Evolutionary conservation across 2,329 filamentous ascomycete species (phyloP), one percentile per base, ranked within the genome.

Genomic region (Cadophora sp.): DNA sequence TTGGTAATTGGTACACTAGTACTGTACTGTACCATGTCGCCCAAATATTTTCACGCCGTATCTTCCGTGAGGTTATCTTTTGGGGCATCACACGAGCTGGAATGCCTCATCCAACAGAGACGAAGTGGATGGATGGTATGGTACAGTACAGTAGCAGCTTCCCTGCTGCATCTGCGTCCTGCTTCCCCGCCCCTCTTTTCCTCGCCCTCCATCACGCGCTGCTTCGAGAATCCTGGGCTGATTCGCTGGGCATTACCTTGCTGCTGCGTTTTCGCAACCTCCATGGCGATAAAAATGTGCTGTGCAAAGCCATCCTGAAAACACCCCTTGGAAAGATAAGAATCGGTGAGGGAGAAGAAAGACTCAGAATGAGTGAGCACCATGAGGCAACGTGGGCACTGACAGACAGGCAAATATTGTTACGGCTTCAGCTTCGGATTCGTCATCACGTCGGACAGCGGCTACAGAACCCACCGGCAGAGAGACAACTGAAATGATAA

Each of bases 341-440:
- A 24, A 24, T 39, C 36, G 33, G 20, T 22, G 14, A 41, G 20
- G n/a, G 18, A 20, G 51, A 33, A 39, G 9, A 56, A 56, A 20
- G 30, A 27, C 8, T 24, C n/a, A 58, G 53, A 8, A 1, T 41
- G 53, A 48, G 24, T 48, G 9, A 39, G 36, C 36, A 39, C 16
- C 27, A 16, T 53, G 50, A 24, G 50, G 27, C 27, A 53, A 30
- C 16, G 27, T 33, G 18, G 50, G 50, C 24, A 41, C 55, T 48
- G n/a, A 30, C 27, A 30, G n/a, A 30, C 27, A 30, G 27, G n/a
- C 45, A 48, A 20, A 22, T 13, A 13, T n/a, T 20, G 41, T 13
- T 33, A 60, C 56, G 22, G 58, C 58, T 43, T 47, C 41, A 45
- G 41, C 33, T 33, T 48, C 39, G n/a, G 58, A 47, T 47, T 60